Evolutionary conservation across 768 basidiomycete species (phyloP).

Genomic region (Neoboletus subvelutipes): DNA sequence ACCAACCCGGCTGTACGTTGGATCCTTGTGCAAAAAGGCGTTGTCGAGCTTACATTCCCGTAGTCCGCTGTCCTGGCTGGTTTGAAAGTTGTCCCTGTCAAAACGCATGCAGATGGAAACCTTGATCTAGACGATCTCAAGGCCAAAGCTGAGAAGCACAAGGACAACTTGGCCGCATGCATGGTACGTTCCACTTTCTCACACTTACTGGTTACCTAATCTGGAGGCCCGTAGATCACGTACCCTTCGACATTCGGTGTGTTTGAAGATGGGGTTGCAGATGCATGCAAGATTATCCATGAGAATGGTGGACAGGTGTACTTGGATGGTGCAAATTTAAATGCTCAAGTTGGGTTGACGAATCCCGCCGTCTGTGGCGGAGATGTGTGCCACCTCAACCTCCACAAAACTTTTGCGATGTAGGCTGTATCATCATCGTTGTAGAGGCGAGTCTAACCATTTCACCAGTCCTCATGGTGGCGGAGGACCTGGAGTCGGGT

Average conservation of each 20-base stretch:
- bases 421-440: conserved; percentile 35
- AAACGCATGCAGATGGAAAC: conserved; percentile 82
- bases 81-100: conserved; percentile 94
- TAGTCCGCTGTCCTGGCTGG: conserved; percentile 97
- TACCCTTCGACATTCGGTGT: conserved; percentile 98
- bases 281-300: conserved; percentile 92
- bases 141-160: conserved; percentile 87
- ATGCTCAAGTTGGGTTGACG: conserved; percentile 91
- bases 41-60: conserved; percentile 14
- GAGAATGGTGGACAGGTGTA: conserved; percentile 97
- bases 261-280: conserved; percentile 87
- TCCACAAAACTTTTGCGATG: conserved; percentile 99
- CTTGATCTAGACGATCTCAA: conserved; percentile 85
- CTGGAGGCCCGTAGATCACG: conserved; percentile 61
- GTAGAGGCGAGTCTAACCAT: background rate
- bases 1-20: conserved; percentile 90
- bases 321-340: conserved; percentile 92
- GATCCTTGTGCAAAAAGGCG: background rate
- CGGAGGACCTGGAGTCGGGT: conserved; percentile 96
- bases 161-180: conserved; percentile 89
- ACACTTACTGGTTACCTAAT: conserved; percentile 9
- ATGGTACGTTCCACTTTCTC: conserved; percentile 58
- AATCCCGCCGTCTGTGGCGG: conserved; percentile 94
- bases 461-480: conserved; percentile 85
- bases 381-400: conserved; percentile 96